These are phyloP conservation scores for Aegle marmelos DNA, from an alignment of 345 rosid species.

Conservation along the genomic window DNA sequence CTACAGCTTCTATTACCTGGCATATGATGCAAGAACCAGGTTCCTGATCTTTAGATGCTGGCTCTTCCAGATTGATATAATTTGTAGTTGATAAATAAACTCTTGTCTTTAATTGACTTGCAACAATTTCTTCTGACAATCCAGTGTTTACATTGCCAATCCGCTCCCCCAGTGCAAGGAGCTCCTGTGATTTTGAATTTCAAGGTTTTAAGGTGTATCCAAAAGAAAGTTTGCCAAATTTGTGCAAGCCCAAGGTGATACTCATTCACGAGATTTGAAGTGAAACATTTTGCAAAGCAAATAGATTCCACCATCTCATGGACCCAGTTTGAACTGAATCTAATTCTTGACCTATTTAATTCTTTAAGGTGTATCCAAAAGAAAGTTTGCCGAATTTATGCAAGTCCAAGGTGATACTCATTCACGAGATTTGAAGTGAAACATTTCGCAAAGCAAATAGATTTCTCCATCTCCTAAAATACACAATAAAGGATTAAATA, in stretches of 20 bases:
- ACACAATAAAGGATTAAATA: neutral
- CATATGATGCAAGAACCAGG: conserved; percentile 77
- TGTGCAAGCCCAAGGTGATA: neutral
- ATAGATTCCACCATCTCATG: neutral
- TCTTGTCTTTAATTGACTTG: conserved; percentile 45
- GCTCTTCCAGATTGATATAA: conserved; percentile 59
- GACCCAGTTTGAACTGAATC: too few relatives aligned
- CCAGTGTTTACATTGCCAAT: conserved; percentile 84
- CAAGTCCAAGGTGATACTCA: neutral
- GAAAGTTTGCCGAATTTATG: neutral
- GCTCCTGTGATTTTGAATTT: conserved; percentile 49
- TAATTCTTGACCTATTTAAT: too few relatives aligned
- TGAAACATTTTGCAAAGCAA: neutral
- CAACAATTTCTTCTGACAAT: conserved; percentile 59
- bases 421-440: neutral
- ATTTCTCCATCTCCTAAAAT: neutral
- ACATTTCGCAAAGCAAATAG: neutral
- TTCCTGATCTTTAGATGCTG: conserved; percentile 49
- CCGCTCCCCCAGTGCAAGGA: conserved; percentile 78
- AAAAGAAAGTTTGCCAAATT: neutral
- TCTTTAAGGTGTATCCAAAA: too few relatives aligned
- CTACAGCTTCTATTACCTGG: conserved; percentile 48
- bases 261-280: neutral
- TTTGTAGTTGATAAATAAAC: conserved; percentile 28
- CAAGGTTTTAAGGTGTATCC: neutral